phyloP scores from a whole-genome alignment of 371 early-diverging fungal genomes.

The Mortierella sp. region DNA sequence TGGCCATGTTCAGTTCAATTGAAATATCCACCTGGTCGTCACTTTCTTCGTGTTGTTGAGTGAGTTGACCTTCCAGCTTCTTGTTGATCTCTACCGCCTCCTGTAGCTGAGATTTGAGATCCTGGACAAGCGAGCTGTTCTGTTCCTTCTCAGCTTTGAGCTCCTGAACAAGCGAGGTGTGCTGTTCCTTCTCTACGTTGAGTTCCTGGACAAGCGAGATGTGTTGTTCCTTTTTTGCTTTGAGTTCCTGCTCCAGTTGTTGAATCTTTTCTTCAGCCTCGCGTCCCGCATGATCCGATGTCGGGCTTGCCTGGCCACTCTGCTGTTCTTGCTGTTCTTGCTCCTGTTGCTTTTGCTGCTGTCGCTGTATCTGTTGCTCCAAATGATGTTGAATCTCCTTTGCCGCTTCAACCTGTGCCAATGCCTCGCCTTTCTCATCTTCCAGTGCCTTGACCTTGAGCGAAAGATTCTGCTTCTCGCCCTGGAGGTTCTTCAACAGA shows the following conservation, averaged over 20 bases:
- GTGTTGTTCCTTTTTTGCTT: constrained; percentile 27
- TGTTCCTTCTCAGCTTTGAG: constrained; percentile 34
- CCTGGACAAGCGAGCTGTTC: constrained; percentile 11
- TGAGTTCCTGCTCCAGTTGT: constrained; percentile 11
- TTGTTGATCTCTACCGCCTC: constrained; percentile 19
- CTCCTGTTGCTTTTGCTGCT: constrained; percentile 1
- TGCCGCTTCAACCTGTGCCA: not conserved
- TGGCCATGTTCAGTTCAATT: constrained; percentile 38
- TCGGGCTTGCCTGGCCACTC: not conserved
- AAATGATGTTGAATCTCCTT: not conserved
- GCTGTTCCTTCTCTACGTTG: constrained; percentile 1
- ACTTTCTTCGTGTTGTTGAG: constrained; percentile 14
- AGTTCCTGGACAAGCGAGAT: constrained; percentile 14
- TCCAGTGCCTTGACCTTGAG: constrained; percentile 27
- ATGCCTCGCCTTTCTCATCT: constrained; percentile 18
- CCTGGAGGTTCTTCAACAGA: constrained; percentile 29
- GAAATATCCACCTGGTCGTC: constrained; percentile 23
- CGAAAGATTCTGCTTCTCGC: constrained; percentile 32
- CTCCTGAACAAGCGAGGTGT: not conserved
- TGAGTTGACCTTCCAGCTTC: constrained; percentile 19
- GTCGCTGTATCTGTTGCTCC: constrained; percentile 15
- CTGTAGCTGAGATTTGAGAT: constrained; percentile 27
- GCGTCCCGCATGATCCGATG: not conserved
- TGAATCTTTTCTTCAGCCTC: constrained; percentile 8
- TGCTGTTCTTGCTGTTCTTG: not conserved